A percentile compares a stretch with the other conserved stretches of the same genome.
These are phyloP conservation scores for Colletotrichum lentis DNA, from an alignment of 2,329 filamentous ascomycete genomes.

Conservation along the genomic window DNA sequence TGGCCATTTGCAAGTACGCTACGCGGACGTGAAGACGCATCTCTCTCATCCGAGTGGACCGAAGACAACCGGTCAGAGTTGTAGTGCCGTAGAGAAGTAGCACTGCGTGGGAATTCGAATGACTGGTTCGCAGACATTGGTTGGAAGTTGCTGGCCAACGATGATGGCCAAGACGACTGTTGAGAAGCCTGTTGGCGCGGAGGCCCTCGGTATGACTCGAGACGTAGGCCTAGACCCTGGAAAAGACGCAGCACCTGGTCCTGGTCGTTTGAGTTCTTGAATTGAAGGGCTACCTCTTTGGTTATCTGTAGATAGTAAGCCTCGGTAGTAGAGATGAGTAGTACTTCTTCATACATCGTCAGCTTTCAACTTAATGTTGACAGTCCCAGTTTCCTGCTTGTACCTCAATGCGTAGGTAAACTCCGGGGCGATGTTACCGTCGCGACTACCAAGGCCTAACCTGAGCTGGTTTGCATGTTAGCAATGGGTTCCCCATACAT, in stretches of 20 bases:
- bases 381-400: background rate
- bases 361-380: background rate
- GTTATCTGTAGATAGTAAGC: constrained; percentile 1
- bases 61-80: background rate
- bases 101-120: background rate
- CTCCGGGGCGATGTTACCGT: background rate
- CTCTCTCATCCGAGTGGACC: background rate
- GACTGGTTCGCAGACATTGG: background rate
- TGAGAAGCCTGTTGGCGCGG: background rate
- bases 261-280: constrained; percentile 11
- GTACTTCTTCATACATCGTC: background rate
- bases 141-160: background rate
- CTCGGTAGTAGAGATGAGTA: background rate
- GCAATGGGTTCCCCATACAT: no score
- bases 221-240: background rate
- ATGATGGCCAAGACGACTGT: constrained; percentile 1
- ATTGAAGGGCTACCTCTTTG: constrained; percentile 1
- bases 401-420: constrained; percentile 1
- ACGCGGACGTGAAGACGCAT: background rate
- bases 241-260: constrained; percentile 6
- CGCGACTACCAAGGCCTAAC: constrained; percentile 8
- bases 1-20: background rate
- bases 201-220: background rate
- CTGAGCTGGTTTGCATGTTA: constrained; percentile 1
- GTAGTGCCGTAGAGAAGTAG: background rate